These are phyloP conservation scores for Cochlearia excelsa DNA, from an alignment of 345 rosid genomes.

Conservation along the genomic window DNA sequence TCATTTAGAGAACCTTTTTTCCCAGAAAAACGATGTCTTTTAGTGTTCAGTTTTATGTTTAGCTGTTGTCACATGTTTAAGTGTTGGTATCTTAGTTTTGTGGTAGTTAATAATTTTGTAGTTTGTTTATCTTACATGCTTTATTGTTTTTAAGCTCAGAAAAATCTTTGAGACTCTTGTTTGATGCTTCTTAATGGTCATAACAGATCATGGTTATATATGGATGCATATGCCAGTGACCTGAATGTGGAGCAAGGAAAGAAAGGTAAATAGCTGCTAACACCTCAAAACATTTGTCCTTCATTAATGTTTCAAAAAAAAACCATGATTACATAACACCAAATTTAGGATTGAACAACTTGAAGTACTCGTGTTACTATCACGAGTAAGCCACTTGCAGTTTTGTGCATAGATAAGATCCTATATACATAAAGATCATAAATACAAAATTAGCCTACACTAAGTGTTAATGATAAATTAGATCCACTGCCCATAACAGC, in stretches of 20 bases:
- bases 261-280: background rate
- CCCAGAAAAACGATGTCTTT: too few species aligned
- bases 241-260: background rate
- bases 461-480: conserved; percentile 31
- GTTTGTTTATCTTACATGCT: too few species aligned
- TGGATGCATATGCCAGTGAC: too few species aligned
- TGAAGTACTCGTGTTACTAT: background rate
- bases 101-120: too few species aligned
- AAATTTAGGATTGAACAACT: conserved; percentile 6
- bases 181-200: too few species aligned
- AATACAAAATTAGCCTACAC: conserved; percentile 35
- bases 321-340: conserved; percentile 7
- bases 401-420: conserved; percentile 11
- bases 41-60: too few species aligned
- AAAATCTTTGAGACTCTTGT: too few species aligned
- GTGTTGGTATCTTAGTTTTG: too few species aligned
- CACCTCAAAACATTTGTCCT: conserved; percentile 6
- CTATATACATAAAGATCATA: conserved; percentile 23
- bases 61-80: too few species aligned
- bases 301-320: background rate
- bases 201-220: too few species aligned
- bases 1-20: too few species aligned
- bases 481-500: conserved; percentile 28
- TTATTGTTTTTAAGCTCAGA: too few species aligned
- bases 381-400: conserved; percentile 16